Base-by-base conservation (phyloP, 2,329 filamentous ascomycete genomes). In the Cordyceps fumosorosea region DNA sequence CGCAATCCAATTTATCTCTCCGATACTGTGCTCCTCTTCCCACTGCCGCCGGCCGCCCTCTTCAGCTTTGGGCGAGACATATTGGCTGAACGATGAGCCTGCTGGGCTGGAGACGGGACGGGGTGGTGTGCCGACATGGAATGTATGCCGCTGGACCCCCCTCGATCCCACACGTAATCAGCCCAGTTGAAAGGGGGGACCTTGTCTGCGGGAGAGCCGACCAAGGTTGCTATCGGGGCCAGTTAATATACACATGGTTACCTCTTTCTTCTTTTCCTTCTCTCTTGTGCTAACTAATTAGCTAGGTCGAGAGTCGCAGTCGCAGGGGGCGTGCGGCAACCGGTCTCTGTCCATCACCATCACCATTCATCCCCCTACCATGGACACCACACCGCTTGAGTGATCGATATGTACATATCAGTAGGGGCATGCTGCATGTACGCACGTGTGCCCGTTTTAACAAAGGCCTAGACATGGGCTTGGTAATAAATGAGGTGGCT, bases 161-260 rank as follows among this genome's bases (percentile, higher is more conserved):
- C 58, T 44, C 58, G 58, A 60, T 60, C 50, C 58, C 48, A 55
- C 14, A 45, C 24, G 20, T 14, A 29, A 56, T 37, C 48, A 60
- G 48, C 57, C 48, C 34, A 60, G 48, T 45, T 45, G n/a, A 48
- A 53, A 52, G 45, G 56, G 32, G 45, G 34, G 34, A 29, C 34
- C 34, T 37, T 37, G 56, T 26, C 40, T 40, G 56, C n/a, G 47
- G 29, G 47, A 52, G 40, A 47, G 58, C 40, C 58, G 50, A 54
- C 50, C 50, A 53, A 47, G 54, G 58, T 51, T 60, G 48, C 58
- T 48, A 42, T 42, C 24, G 18, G 56, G 56, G 44, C 22, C 22
- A 48, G 22, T 40, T 48, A 60, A 60, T 60, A 54, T 60, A 48
- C 50, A 29, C 47, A 60, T 60, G 58, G 58, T 60, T 60, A 60